A percentile compares a stretch with the other conserved stretches of the same genome.
These are phyloP conservation scores for Lachancea sp. DNA, from an alignment of 805 yeast species.

Conservation along the genomic window DNA sequence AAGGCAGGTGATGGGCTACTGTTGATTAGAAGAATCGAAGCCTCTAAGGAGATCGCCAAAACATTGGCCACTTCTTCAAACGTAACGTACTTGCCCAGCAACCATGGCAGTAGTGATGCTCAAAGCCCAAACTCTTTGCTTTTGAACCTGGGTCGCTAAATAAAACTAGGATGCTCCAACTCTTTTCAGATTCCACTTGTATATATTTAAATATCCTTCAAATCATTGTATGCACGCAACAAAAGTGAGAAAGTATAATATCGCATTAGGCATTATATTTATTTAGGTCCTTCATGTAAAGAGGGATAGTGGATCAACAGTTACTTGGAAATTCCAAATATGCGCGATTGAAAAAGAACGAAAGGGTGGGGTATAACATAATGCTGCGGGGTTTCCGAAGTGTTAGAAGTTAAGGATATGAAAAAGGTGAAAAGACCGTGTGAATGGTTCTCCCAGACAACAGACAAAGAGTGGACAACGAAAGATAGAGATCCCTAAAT, in stretches of 20 bases:
- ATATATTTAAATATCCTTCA: background rate
- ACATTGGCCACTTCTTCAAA: conserved; percentile 80
- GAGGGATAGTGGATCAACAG: background rate
- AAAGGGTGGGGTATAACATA: conserved; percentile 4
- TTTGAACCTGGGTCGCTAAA: conserved; percentile 61
- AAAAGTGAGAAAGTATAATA: background rate
- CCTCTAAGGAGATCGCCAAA: conserved; percentile 89
- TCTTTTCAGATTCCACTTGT: background rate
- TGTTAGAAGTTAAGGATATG: background rate
- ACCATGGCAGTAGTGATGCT: conserved; percentile 36
- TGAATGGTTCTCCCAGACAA: background rate
- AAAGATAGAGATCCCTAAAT: too few relatives aligned
- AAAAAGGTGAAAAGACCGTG: background rate
- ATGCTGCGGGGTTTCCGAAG: background rate
- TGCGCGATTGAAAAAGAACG: background rate
- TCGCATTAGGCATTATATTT: conserved; percentile 1
- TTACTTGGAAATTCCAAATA: background rate
- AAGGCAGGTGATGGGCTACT: conserved; percentile 95
- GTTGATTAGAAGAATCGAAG: conserved; percentile 91
- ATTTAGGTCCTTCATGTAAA: background rate
- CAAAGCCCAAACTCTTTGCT: conserved; percentile 48
- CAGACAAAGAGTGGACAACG: too few relatives aligned
- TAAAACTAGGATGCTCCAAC: background rate
- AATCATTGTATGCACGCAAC: background rate
- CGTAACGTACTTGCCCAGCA: conserved; percentile 75